phyloP scores from a whole-genome alignment of 2,329 filamentous ascomycete species.

The Atkinsonella hypoxylon region DNA sequence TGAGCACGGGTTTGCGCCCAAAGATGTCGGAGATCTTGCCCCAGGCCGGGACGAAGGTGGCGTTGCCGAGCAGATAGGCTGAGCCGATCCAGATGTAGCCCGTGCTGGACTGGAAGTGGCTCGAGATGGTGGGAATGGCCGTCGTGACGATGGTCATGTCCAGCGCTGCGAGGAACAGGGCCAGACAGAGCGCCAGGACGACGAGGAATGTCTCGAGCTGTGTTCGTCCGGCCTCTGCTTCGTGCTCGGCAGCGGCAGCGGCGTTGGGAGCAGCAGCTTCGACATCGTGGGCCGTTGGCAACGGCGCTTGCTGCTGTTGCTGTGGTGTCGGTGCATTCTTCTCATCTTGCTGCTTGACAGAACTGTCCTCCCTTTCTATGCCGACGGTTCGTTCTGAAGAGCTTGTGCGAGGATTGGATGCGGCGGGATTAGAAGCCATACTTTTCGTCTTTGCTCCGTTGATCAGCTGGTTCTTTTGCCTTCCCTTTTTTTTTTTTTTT shows the following conservation, averaged over 20 bases:
- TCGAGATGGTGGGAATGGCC: slow-evolving; percentile 52
- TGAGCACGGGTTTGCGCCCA: slow-evolving; percentile 42
- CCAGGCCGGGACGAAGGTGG: slow-evolving; percentile 57
- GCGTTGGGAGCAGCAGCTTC: slow-evolving; percentile 6
- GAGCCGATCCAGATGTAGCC: slow-evolving; percentile 72
- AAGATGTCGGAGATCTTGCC: slow-evolving; percentile 49
- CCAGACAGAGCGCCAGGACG: slow-evolving; percentile 28
- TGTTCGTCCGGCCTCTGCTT: slow-evolving; percentile 24
- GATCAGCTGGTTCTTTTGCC: background rate
- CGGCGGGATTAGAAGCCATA: slow-evolving; percentile 3
- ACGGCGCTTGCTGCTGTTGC: slow-evolving; percentile 2
- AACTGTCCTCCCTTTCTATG: slow-evolving; percentile 12
- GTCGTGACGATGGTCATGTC: slow-evolving; percentile 55
- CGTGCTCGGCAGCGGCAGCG: background rate
- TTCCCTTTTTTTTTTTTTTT: background rate
- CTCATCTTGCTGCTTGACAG: background rate
- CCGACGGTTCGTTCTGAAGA: slow-evolving; percentile 20
- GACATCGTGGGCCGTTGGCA: slow-evolving; percentile 3
- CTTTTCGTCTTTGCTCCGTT: background rate
- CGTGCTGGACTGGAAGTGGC: slow-evolving; percentile 49
- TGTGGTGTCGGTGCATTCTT: background rate
- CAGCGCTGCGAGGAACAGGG: slow-evolving; percentile 41
- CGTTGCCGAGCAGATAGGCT: slow-evolving; percentile 60
- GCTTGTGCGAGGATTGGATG: slow-evolving; percentile 14
- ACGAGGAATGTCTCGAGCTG: slow-evolving; percentile 26